phyloP scores from a whole-genome alignment of 441 rosid genomes.

The Gossypium schwendimanii region DNA sequence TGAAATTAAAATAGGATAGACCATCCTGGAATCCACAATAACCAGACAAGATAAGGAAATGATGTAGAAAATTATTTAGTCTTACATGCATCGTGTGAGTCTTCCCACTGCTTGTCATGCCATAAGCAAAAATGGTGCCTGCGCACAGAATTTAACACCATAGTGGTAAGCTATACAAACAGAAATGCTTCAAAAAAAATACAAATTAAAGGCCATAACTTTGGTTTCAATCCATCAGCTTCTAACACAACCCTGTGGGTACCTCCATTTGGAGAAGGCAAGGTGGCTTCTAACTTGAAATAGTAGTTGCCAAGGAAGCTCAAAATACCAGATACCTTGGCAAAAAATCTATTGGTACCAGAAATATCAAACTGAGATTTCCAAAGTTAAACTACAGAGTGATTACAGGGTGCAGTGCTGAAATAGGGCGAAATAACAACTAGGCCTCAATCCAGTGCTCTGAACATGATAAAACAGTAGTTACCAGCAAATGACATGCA shows the following conservation, averaged over 20 bases:
- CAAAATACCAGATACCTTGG: neutral
- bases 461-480: neutral
- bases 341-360: neutral
- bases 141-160: slow-evolving; percentile 22
- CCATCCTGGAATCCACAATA: neutral
- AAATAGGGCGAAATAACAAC: slow-evolving; percentile 1
- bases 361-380: neutral
- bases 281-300: slow-evolving; percentile 2
- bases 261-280: neutral
- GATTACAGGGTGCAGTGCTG: neutral
- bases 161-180: neutral
- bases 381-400: neutral
- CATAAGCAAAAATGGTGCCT: slow-evolving; percentile 99
- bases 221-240: neutral
- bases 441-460: neutral
- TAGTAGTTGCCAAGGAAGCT: slow-evolving; percentile 1
- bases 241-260: neutral
- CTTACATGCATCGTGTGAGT: slow-evolving; percentile 99
- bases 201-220: neutral
- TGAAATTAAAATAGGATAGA: neutral
- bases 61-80: slow-evolving; percentile 5
- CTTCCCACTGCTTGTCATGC: slow-evolving; percentile 99
- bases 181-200: neutral
- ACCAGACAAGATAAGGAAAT: neutral
- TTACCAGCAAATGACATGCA: neutral